A percentile compares a stretch with the other conserved stretches of the same genome.
Conservation (phyloP, 2,329 filamentous ascomycete genomes). For the Periconia sp. region DNA sequence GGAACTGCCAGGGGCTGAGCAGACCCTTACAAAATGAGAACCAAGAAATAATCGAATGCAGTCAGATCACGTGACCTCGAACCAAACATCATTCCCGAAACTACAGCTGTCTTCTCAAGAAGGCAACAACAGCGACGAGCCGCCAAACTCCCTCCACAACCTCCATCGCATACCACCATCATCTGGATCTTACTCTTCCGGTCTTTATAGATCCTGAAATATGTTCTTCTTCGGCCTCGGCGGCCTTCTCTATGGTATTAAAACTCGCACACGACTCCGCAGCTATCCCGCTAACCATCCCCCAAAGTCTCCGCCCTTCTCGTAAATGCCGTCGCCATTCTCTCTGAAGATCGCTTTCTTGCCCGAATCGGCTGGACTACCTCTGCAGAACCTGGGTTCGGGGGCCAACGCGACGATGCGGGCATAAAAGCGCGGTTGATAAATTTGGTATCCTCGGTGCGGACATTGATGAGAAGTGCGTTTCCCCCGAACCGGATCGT, state of each 20-base stretch:
- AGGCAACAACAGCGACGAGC: slow-evolving; percentile 19
- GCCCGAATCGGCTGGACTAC: slow-evolving; percentile 86
- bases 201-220: slow-evolving; percentile 1
- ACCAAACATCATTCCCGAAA: slow-evolving; percentile 1
- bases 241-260: slow-evolving; percentile 74
- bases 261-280: not conserved
- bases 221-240: slow-evolving; percentile 76
- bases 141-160: not conserved
- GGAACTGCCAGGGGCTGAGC: too few species aligned
- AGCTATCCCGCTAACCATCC: slow-evolving; percentile 20
- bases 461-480: slow-evolving; percentile 92
- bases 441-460: slow-evolving; percentile 86
- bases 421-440: slow-evolving; percentile 87
- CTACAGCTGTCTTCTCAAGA: slow-evolving; percentile 27
- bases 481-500: too few species aligned
- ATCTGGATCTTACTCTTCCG: not conserved
- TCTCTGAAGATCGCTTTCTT: slow-evolving; percentile 94
- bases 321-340: slow-evolving; percentile 90
- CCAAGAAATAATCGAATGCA: too few species aligned
- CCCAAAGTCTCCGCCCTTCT: slow-evolving; percentile 77
- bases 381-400: slow-evolving; percentile 76
- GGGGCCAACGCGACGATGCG: slow-evolving; percentile 70
- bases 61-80: slow-evolving; percentile 10
- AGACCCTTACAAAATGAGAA: too few species aligned
- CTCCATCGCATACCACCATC: not conserved